Conservation (phyloP, 805 yeast genomes). For the Spathaspora gorwiae region DNA sequence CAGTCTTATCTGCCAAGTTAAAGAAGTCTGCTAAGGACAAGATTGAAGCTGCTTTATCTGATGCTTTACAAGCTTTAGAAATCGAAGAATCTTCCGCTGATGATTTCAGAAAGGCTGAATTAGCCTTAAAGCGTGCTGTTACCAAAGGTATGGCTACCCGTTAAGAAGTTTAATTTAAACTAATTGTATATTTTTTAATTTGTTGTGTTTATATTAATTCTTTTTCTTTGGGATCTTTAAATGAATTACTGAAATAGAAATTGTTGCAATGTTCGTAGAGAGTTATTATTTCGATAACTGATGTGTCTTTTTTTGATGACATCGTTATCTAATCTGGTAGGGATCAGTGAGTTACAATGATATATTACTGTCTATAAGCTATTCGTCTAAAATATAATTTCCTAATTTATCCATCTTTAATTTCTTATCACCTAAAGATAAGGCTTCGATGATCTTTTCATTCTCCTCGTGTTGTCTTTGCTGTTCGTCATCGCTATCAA, state of each 20-base stretch:
- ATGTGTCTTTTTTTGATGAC: too few relatives aligned
- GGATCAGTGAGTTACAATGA: background rate
- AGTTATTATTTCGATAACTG: background rate
- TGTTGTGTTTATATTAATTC: constrained; percentile 8
- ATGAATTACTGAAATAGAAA: background rate
- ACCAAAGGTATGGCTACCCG: constrained; percentile 99
- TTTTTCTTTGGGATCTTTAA: constrained; percentile 2
- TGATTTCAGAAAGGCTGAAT: constrained; percentile 98
- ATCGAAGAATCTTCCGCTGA: constrained; percentile 95
- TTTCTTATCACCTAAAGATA: constrained; percentile 57
- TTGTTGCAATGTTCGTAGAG: background rate
- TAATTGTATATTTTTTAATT: constrained; percentile 10
- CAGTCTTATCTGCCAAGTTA: constrained; percentile 94
- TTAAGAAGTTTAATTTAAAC: constrained; percentile 40
- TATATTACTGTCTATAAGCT: constrained; percentile 3
- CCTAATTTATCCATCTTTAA: constrained; percentile 80
- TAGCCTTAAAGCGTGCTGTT: constrained; percentile 97
- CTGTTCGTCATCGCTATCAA: constrained; percentile 28
- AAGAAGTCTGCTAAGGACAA: constrained; percentile 96
- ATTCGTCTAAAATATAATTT: constrained; percentile 63
- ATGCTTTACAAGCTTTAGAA: constrained; percentile 96
- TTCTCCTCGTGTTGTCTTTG: constrained; percentile 32
- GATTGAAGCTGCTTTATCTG: constrained; percentile 96
- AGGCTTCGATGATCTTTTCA: constrained; percentile 64
- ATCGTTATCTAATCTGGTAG: background rate